phyloP scores from a whole-genome alignment of 139 green algal genomes.

The Pleodorina starrii region DNA sequence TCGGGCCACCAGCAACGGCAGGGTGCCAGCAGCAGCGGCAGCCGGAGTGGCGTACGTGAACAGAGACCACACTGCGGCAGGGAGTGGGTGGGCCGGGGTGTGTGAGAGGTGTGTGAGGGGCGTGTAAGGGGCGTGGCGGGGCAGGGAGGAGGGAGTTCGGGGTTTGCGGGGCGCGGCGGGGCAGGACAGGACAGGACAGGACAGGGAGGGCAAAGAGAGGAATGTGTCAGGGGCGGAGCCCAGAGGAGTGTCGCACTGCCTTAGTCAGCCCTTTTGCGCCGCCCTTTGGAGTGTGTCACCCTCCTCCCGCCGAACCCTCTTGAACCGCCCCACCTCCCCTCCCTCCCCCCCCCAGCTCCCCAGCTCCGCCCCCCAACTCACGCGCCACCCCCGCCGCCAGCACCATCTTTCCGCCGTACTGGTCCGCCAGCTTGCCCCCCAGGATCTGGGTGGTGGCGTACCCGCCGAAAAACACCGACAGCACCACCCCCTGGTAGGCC shows the following conservation, averaged over 20 bases:
- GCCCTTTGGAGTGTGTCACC: too few species aligned
- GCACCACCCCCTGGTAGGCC: slow-evolving; percentile 73
- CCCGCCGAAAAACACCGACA: slow-evolving; percentile 84
- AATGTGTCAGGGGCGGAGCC: too few species aligned
- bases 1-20: slow-evolving; percentile 68
- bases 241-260: too few species aligned
- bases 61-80: slow-evolving; percentile 76
- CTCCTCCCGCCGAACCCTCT: too few species aligned
- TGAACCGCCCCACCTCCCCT: too few species aligned
- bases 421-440: slow-evolving; percentile 70
- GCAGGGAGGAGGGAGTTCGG: neutral
- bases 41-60: slow-evolving; percentile 74
- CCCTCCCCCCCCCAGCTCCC: neutral
- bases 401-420: slow-evolving; percentile 78
- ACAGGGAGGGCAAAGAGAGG: too few species aligned
- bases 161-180: too few species aligned
- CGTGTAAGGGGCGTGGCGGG: neutral
- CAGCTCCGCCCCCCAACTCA: neutral
- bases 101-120: neutral
- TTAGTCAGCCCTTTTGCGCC: too few species aligned
- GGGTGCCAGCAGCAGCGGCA: slow-evolving; percentile 66
- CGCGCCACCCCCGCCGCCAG: slow-evolving; percentile 61
- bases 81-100: neutral
- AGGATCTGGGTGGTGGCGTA: slow-evolving; percentile 76
- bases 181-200: too few species aligned